Base-by-base conservation (phyloP, 1,284 basidiomycete genomes). In the Cryptococcus maquisensis region DNA sequence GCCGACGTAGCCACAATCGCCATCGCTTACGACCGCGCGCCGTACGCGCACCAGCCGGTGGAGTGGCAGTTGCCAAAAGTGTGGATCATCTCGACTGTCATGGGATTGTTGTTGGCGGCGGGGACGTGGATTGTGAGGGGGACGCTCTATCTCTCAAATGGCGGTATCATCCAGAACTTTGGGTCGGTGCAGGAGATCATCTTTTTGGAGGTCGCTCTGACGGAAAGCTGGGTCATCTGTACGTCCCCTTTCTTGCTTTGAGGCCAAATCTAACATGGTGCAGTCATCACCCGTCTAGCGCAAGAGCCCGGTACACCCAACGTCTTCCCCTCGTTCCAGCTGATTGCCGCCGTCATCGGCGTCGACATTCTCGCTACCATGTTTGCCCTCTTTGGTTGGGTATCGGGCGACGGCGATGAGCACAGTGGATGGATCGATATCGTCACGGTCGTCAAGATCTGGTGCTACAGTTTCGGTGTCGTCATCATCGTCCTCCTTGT, bases 61-160 rank as follows among this genome's bases (percentile, higher is more conserved):
- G 81, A 82, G 66, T 82, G 81, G 81, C 81, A 82, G 67, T 65
- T 82, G 48, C 80, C 81, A 39, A 81, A 81, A 73, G 80, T 82
- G 48, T 82, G 81, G 81, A 74, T 81, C 64, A 79, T 82, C 65
- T 80, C 78, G 32, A 77, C 78, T 46, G 70, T 80, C 55, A 62
- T 78, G 56, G 77, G 77, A 65, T 49, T 79, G 9, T 57, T 80
- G 3, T 76, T 81, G 35, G 79, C 79, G 37, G 79, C 70, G 48
- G 81, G 76, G 48, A 82, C 81, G 10, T 82, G 81, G 81, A 77
- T 81, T 62, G 57, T 80, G 51, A 76, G 81, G 43, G 81, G 76
- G 21, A 82, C 81, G 1, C 63, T 82, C 53, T 81, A 81, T 69
- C 61, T 80, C 46, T 57, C 60, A 35, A 62, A 66, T 55, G 80